phyloP scores from a whole-genome alignment of 768 basidiomycete species.

The Saitozyma podzolica region DNA sequence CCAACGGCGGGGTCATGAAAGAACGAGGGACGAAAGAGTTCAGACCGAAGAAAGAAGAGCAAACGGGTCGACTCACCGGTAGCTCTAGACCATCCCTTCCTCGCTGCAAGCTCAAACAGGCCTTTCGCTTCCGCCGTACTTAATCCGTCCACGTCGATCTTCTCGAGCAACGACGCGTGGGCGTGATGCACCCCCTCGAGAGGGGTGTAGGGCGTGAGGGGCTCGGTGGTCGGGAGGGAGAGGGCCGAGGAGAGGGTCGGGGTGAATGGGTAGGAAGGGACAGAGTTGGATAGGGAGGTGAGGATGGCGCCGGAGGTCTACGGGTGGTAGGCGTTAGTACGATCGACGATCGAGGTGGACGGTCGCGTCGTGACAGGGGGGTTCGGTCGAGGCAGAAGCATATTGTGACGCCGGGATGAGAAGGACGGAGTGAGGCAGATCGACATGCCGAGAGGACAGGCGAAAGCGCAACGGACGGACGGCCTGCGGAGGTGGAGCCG shows the following conservation, averaged over 20 bases:
- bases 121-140: slow-evolving; percentile 68
- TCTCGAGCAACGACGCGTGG: slow-evolving; percentile 61
- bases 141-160: slow-evolving; percentile 63
- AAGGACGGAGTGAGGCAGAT: not conserved
- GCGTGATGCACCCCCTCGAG: slow-evolving; percentile 58
- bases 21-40: too few species aligned
- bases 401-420: not conserved
- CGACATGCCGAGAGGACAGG: not conserved
- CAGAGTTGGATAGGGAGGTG: slow-evolving; percentile 66
- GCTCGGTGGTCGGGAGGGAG: slow-evolving; percentile 55
- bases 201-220: slow-evolving; percentile 62
- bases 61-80: not conserved
- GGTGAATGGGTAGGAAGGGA: slow-evolving; percentile 63
- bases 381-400: not conserved
- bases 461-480: not conserved
- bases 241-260: slow-evolving; percentile 69
- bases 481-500: not conserved
- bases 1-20: too few species aligned
- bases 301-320: slow-evolving; percentile 69
- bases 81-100: slow-evolving; percentile 57
- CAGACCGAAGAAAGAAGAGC: too few species aligned
- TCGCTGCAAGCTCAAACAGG: slow-evolving; percentile 72
- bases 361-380: not conserved
- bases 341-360: too few species aligned
- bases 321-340: not conserved